Evolutionary conservation across 306 rosid species (phyloP), one percentile per base, ranked within the genome.

Genomic region (Acacia confusa): DNA sequence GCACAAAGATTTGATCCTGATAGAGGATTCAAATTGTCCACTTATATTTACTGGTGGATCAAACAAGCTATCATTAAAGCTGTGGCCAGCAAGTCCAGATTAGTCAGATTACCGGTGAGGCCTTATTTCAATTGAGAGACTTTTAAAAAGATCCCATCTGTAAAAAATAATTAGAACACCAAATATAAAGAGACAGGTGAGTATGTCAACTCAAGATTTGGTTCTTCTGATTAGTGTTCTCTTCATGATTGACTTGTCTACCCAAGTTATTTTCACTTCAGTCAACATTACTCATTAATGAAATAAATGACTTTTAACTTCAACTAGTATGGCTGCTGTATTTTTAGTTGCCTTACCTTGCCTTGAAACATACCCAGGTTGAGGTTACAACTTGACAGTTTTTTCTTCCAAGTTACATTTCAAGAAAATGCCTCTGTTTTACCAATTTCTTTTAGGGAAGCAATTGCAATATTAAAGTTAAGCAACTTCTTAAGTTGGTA

Each of bases 11-110:
- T 91, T 79, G 97, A 92, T 22, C 94, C 93, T 8, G 80, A 87
- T 13, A 87, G 90, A 84, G 97, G 97, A 72, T 38, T 83, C 53
- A 94, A 92, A 68, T 47, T 94, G 47, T 92, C 98, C 61, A 92
- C 97, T n/a, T 92, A 92, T 84, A 93, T 85, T 28, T 92, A 94
- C 86, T 92, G 94, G 96, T 94, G 96, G 97, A 92, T 94, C 67
- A 89, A 82, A 79, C 97, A 94, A 90, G 94, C 97, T 57, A 90
- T 92, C 12, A 83, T 91, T 50, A 90, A 82, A 86, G 94, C 97
- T 60, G 81, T 94, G 82, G 92, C 88, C 9, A 94, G 36, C 24
- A 90, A 92, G 69, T 91, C 97, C 17, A 88, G 93, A 86, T 72
- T 89, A 55, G 78, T 94, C 67, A 82, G 97, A 88, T 78, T 94